Evolutionary conservation across 1,139 yeast species (phyloP), one percentile per base, ranked within the genome.

Genomic region (Saccharomycopsis hybrid): DNA sequence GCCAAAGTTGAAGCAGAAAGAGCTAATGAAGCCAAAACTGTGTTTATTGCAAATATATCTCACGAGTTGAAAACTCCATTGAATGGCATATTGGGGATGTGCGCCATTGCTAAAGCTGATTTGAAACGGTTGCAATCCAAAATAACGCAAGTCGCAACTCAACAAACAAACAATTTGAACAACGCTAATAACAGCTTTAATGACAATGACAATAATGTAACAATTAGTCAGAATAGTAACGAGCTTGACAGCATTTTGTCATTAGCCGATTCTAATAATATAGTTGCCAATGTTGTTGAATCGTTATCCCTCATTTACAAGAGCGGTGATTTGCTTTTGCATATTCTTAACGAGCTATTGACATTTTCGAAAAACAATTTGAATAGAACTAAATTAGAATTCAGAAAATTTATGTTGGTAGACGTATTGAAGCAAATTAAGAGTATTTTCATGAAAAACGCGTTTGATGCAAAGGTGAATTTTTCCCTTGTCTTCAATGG

Each of bases 1-100:
- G 94, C 95, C 8, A 88, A 86, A 59, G 75, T 85, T 36, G 88
- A 85, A 62, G 97, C 97, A 0, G 97, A 90, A 66, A 78, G 84
- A 38, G 97, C 98, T 2, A 90, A 88, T 65, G 96, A 88, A 60
- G 96, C 97, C 5, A 90, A 90, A 61, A 86, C 96, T 0, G 87
- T 88, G 13, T 92, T 92, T 65, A 89, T 92, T 64, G 97, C 97
- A 24, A 92, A 90, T 63, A 89, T 92, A 38, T 89, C 97, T 0
- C 97, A 92, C 63, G 98, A 92, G 67, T 74, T 92, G 61, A 75
- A 97, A 57, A 92, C 98, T 0, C 98, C 98, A 1, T 71, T 92
- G 58, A 92, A 92, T 65, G 98, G 97, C 63, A 92, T 92, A 43
- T 70, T 92, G 52, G 98, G 98, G 51, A 87, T 92, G 95, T 86